Conservation (phyloP, 2,329 filamentous ascomycete genomes). For the Fusarium gaditjirri region DNA sequence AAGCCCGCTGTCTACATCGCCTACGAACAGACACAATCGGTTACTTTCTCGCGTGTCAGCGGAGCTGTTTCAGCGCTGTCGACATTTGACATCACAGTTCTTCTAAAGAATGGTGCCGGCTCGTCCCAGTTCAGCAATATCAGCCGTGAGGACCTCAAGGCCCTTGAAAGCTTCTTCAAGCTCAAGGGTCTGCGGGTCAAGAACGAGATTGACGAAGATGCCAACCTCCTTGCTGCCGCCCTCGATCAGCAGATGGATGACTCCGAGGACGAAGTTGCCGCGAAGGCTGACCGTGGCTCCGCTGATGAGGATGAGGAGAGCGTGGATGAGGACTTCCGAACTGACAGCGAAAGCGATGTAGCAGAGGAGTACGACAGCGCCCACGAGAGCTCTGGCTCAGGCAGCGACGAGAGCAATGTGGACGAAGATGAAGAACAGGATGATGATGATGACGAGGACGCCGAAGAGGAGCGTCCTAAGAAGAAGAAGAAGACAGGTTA, state of each 20-base stretch:
- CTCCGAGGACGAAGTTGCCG: conserved; percentile 84
- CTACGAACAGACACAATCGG: conserved; percentile 89
- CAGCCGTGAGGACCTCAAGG: conserved; percentile 96
- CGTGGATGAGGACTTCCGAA: conserved; percentile 94
- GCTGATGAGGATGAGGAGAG: conserved; percentile 97
- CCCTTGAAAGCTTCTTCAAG: conserved; percentile 97
- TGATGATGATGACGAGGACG: conserved; percentile 54
- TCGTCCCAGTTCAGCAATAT: conserved; percentile 99
- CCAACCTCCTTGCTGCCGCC: conserved; percentile 80
- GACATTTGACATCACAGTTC: conserved; percentile 96
- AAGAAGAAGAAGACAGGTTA: conserved; percentile 60
- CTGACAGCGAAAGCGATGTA: conserved; percentile 92
- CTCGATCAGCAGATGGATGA: conserved; percentile 85
- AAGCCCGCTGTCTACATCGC: conserved; percentile 98
- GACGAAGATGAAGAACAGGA: conserved; percentile 58
- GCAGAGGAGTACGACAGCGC: conserved; percentile 95
- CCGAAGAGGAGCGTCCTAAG: conserved; percentile 59
- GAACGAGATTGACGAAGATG: conserved; percentile 98
- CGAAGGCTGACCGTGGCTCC: conserved; percentile 81
- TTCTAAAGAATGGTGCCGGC: conserved; percentile 84
- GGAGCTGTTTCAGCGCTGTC: conserved; percentile 93
- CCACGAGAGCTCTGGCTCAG: conserved; percentile 85
- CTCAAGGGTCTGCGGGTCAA: conserved; percentile 94
- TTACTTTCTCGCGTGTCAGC: conserved; percentile 95
- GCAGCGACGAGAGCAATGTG: conserved; percentile 65